Conservation (phyloP, 1,284 basidiomycete species). For the Sphaerobolus stellatus region DNA sequence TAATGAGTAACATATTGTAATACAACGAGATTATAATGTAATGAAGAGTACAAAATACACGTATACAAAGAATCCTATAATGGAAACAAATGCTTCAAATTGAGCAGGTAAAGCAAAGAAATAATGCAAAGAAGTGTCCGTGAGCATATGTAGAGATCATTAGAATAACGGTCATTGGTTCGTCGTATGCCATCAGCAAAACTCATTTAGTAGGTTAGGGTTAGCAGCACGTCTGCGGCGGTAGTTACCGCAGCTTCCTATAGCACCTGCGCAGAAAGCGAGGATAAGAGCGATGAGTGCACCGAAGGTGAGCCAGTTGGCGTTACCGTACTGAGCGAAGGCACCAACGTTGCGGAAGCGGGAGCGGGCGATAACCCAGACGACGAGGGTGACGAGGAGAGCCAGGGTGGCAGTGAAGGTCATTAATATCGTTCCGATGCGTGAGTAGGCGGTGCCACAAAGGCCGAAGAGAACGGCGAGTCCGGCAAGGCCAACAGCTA, state of each 20-base stretch:
- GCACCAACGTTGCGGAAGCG: slow-evolving; percentile 53
- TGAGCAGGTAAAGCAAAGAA: too few species aligned
- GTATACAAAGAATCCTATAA: too few species aligned
- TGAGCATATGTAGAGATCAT: too few species aligned
- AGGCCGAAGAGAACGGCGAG: slow-evolving; percentile 71
- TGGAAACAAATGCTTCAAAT: too few species aligned
- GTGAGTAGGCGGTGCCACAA: slow-evolving; percentile 61
- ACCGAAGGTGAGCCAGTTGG: slow-evolving; percentile 73
- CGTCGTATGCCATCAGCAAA: too few species aligned
- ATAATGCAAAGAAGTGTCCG: too few species aligned
- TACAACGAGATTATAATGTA: too few species aligned
- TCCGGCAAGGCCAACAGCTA: slow-evolving; percentile 70
- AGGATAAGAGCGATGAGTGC: slow-evolving; percentile 65
- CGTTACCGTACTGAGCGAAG: slow-evolving; percentile 73
- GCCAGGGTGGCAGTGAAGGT: slow-evolving; percentile 63
- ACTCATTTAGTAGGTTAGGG: too few species aligned
- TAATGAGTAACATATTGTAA: too few species aligned
- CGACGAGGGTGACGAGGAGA: slow-evolving; percentile 61
- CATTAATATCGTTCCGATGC: slow-evolving; percentile 75
- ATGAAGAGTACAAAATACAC: too few species aligned
- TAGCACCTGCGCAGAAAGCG: slow-evolving; percentile 62
- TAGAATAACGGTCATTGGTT: too few species aligned
- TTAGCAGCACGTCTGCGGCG: slow-evolving; percentile 31
- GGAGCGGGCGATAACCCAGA: slow-evolving; percentile 64
- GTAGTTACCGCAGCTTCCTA: slow-evolving; percentile 70